phyloP scores from a whole-genome alignment of 345 rosid genomes.

The Linum tenue region DNA sequence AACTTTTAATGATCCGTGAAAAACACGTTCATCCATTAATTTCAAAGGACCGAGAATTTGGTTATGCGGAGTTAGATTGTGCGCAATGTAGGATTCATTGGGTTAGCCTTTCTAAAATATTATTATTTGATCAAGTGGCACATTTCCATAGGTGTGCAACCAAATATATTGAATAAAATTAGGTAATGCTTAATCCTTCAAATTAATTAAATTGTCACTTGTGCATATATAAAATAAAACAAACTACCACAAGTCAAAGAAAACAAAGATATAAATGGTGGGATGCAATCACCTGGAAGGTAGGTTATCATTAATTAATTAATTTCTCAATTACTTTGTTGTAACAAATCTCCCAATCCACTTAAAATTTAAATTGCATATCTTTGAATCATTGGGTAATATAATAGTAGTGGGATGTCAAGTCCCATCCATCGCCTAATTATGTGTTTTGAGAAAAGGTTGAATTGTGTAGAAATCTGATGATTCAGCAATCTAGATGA shows the following conservation, averaged over 20 bases:
- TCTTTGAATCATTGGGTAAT: conserved; percentile 34
- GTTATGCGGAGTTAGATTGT: no score
- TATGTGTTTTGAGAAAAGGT: conserved; percentile 16
- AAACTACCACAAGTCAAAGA: conserved; percentile 54
- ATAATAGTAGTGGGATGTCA: conserved; percentile 19
- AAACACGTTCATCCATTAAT: no score
- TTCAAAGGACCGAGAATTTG: no score
- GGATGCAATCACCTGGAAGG: conserved; percentile 36
- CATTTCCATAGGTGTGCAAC: no score
- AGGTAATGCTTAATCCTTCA: no score
- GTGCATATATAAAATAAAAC: no score
- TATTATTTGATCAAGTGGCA: no score
- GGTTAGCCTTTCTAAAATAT: no score
- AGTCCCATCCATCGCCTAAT: conserved; percentile 35
- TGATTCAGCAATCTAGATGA: conserved; percentile 34
- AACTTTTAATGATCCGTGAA: no score
- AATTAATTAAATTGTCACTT: no score
- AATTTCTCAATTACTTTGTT: conserved; percentile 1
- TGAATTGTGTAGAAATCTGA: conserved; percentile 27
- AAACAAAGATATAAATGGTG: conserved; percentile 14
- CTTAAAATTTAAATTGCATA: conserved; percentile 16
- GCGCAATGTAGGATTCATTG: no score
- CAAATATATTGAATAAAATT: no score
- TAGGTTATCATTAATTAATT: conserved; percentile 11
- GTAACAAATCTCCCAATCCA: conserved; percentile 33